Base-by-base conservation (phyloP, 305 asterid species). In the Fraxinus floribunda region DNA sequence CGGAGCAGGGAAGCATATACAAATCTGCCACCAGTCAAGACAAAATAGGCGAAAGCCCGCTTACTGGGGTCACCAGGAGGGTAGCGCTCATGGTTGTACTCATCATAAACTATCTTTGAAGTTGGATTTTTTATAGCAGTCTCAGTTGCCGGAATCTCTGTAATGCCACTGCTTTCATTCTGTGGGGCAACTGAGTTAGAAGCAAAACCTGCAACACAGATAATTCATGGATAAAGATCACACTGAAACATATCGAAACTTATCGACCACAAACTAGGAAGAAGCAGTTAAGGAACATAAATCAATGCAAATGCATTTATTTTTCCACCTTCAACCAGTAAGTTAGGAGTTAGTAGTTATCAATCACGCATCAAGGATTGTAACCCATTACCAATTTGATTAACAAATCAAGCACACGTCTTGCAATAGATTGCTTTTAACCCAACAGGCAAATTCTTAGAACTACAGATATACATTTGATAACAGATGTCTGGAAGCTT, bases 1-100 rank as follows among this genome's bases (percentile, higher is more conserved):
- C 88, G 85, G 76, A 78, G 79, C 60, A 81, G 55, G 20, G 87
- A 81, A 44, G 85, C 83, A 22, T 85, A 81, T 32, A 81, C 83
- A 18, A 85, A 86, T n/a, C 86, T 71, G 52, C 89, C 89, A 9
- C 87, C 85, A 15, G 89, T 86, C 72, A 86, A 78, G 11, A 84
- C 85, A 13, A 86, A 81, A 34, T 86, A 86, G 34, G 88, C 87
- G 22, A 84, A 84, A 1, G 87, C 87, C 52, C 85, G 73, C 39
- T 84, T 84, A 20, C 85, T 81, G 60, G 85, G 86, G 74, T 81
- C 85, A 20, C 87, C 85, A 26, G 84, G 80, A 22, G 83, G 76
- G 78, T 80, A 86, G 13, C 81, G 86, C 84, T 83, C 86, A 26
- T 86, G 88, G 81, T 83, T 83, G 38, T 71, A 57, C 75, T 83